Conservation (phyloP, 768 basidiomycete genomes). For the Zangia roseola region DNA sequence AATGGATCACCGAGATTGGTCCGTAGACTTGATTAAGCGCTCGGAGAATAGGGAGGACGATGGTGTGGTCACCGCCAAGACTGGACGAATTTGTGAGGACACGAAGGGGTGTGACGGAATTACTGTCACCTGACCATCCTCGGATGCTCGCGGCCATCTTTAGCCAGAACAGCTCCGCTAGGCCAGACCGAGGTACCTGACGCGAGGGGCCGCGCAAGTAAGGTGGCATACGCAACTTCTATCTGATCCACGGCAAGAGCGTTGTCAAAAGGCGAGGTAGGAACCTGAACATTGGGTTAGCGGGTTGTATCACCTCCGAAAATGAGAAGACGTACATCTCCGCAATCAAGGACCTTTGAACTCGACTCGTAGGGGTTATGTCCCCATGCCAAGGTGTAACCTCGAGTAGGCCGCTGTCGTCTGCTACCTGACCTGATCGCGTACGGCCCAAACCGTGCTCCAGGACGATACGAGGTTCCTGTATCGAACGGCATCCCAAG, state of each 20-base stretch:
- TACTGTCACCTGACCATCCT: slow-evolving; percentile 59
- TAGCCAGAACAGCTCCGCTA: slow-evolving; percentile 38
- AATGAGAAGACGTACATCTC: slow-evolving; percentile 52
- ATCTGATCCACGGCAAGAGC: slow-evolving; percentile 83
- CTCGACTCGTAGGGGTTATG: slow-evolving; percentile 61
- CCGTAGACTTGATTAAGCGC: slow-evolving; percentile 79
- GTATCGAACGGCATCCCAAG: slow-evolving; percentile 84
- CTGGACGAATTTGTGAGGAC: slow-evolving; percentile 12
- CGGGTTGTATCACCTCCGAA: neutral
- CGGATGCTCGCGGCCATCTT: slow-evolving; percentile 66
- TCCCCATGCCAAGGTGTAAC: slow-evolving; percentile 73
- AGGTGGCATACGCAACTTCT: slow-evolving; percentile 77
- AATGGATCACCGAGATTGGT: slow-evolving; percentile 80
- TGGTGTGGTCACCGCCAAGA: slow-evolving; percentile 87
- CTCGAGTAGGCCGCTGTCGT: slow-evolving; percentile 55
- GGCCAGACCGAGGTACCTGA: slow-evolving; percentile 21
- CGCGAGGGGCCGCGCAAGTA: slow-evolving; percentile 57
- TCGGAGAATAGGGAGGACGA: slow-evolving; percentile 82
- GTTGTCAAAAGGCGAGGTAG: slow-evolving; percentile 79
- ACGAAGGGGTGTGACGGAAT: neutral
- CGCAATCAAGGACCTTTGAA: slow-evolving; percentile 73
- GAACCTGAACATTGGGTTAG: slow-evolving; percentile 47
- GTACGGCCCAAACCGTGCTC: slow-evolving; percentile 85
- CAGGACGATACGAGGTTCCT: slow-evolving; percentile 50
- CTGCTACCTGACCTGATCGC: slow-evolving; percentile 81